Evolutionary conservation across 2,329 filamentous ascomycete genomes (phyloP), one percentile per base, ranked within the genome.

Genomic region (Byssochlamys sp.): DNA sequence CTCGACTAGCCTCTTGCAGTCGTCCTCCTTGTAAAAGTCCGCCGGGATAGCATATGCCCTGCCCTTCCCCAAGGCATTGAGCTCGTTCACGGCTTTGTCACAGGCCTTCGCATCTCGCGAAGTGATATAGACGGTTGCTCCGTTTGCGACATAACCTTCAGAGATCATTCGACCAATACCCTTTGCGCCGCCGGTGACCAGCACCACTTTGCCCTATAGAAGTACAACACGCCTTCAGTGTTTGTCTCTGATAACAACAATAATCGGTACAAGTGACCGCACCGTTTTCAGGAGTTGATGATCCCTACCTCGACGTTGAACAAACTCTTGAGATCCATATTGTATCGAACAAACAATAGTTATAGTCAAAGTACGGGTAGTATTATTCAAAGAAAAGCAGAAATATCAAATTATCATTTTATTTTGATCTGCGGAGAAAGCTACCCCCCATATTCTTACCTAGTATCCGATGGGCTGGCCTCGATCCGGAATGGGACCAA

Each of bases 221-320:
- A 39, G n/a, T 28, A 19, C 26, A 55, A 19, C 29, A 2, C 7
- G 29, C 19, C 48, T 52, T 54, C 33, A 54, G 39, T 12, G n/a
- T 31, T 10, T 6, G 11, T 31, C 24, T 53, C 19, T 27, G 5
- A 5, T 58, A 89, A 77, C 39, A 69, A 85, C 39, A 69, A 85
- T 84, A 57, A 81, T 67, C 60, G 80, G 81, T 58, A 86, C 75
- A 29, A 78, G 63, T 81, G 80, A 28, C 76, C 78, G 83, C n/a
- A 81, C 86, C 14, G 69, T 67, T 0, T 62, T 19, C 58, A 19
- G 68, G 63, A 45, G 24, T 52, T 53, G 53, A 53, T 24, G 19
- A 4, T 31, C 61, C 71, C 63, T 66, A 84, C 83, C 78, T 84
- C 81, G 63, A 86, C 81, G 62, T 80, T 74, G 66, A 85, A 85